phyloP scores from a whole-genome alignment of 441 rosid species.

The Rhodomyrtus psidioides region DNA sequence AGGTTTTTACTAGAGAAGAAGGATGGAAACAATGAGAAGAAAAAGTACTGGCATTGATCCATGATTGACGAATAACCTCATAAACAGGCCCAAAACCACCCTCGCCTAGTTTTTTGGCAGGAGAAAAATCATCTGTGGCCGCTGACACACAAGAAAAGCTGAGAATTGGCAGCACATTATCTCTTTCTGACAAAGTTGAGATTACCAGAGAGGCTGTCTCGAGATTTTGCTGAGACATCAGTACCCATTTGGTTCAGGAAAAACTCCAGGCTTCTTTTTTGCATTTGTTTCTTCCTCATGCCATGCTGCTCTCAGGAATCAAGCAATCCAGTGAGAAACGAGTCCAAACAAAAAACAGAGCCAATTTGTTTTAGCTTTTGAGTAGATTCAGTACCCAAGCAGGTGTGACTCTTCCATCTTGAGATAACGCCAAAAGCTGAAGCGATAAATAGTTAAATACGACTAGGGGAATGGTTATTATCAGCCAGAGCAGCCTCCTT shows the following conservation, averaged over 20 bases:
- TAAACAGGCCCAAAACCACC: background rate
- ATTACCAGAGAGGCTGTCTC: background rate
- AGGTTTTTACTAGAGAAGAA: background rate
- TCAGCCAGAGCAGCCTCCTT: background rate
- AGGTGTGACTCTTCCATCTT: background rate
- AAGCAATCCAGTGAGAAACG: background rate
- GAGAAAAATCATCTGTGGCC: background rate
- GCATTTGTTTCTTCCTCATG: background rate
- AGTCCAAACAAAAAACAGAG: no score
- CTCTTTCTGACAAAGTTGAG: background rate
- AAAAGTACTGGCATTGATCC: background rate
- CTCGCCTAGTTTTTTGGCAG: background rate
- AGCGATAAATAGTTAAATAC: background rate
- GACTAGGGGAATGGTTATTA: background rate
- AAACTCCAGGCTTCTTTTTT: background rate
- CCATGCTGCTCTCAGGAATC: background rate
- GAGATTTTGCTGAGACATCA: background rate
- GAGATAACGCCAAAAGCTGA: background rate
- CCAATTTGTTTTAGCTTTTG: background rate
- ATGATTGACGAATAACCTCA: background rate
- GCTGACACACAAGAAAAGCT: background rate
- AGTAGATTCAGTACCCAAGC: background rate
- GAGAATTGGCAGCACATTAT: background rate
- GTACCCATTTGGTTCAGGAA: background rate
- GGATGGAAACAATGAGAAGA: background rate